Evolutionary conservation across 1,284 basidiomycete species (phyloP), one percentile per base, ranked within the genome.

Genomic region (Trametes versicolor): DNA sequence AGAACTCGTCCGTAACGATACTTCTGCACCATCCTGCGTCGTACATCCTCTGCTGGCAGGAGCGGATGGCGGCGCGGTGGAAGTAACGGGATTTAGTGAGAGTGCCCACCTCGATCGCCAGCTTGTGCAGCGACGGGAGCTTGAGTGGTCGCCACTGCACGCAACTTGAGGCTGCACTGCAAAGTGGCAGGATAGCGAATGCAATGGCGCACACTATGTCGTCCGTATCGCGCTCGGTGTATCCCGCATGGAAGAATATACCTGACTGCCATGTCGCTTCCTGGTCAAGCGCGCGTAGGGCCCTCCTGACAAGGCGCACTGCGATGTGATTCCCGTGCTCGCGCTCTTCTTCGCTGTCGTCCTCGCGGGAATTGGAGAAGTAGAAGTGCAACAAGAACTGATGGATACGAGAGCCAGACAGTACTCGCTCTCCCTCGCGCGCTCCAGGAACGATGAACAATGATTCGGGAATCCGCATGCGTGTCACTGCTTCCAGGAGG

Each of bases 11-110:
- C n/a, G 54, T 48, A 25, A 61, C 45, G 1, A 32, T 8, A 50
- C 53, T 41, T 19, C 53, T 63, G n/a, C 66, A 68, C 66, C 66
- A 68, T 15, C 66, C 66, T 8, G 49, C 57, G 8, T n/a, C 12
- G 4, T 23, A 17, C 60, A 68, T 56, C 23, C 50, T 49, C 21
- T 37, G 21, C 41, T 32, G 32, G 49, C 60, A 60, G 10, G 37
- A 55, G 53, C 36, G 19, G 37, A 29, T 15, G 1, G 53, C 27
- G 7, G 37, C 41, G 1, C 10, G 29, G 29, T 60, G 49, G 51
- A 58, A 56, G 29, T 51, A 21, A 4, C 60, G 52, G 23, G 19
- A 27, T 49, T 39, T 56, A 5, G 56, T 41, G 17, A 29, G 25
- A 8, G 39, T 32, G 4, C 61, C 13, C n/a, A 55, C 13, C 13